phyloP scores from a whole-genome alignment of 805 yeast species.

The Spencermartinsiella europaea region DNA sequence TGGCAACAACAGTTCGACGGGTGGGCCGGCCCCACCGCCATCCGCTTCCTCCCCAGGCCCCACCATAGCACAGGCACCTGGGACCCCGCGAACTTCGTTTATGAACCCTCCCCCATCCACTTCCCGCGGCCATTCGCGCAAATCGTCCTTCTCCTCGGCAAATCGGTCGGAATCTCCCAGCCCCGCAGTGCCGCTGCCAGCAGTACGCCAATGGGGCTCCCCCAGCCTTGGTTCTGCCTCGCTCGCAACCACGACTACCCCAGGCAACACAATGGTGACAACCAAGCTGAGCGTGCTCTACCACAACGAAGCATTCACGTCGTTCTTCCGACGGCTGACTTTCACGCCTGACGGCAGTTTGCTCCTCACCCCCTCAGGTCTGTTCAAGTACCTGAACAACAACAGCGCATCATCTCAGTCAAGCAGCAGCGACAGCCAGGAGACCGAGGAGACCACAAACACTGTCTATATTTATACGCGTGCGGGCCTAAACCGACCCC shows the following conservation, averaged over 20 bases:
- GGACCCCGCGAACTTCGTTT: slow-evolving; percentile 10
- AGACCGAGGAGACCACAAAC: slow-evolving; percentile 46
- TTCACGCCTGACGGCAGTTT: slow-evolving; percentile 90
- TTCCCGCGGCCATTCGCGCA: slow-evolving; percentile 34
- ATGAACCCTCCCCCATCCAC: slow-evolving; percentile 33
- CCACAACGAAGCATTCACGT: slow-evolving; percentile 81
- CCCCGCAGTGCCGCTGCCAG: slow-evolving; percentile 40
- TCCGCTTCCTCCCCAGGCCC: slow-evolving; percentile 18
- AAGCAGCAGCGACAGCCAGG: slow-evolving; percentile 23
- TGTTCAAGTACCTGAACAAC: slow-evolving; percentile 37
- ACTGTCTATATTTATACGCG: slow-evolving; percentile 80
- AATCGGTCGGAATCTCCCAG: slow-evolving; percentile 35
- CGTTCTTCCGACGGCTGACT: slow-evolving; percentile 80
- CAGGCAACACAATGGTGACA: slow-evolving; percentile 23
- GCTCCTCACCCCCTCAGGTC: slow-evolving; percentile 73
- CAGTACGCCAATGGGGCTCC: slow-evolving; percentile 40
- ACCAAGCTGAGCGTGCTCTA: slow-evolving; percentile 44
- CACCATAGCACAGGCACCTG: slow-evolving; percentile 14
- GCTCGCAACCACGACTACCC: slow-evolving; percentile 7
- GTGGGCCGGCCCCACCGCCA: slow-evolving; percentile 1
- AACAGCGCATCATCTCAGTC: slow-evolving; percentile 2
- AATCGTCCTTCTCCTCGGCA: slow-evolving; percentile 37
- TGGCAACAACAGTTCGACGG: neutral
- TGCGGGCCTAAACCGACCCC: slow-evolving; percentile 58
- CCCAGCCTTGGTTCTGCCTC: slow-evolving; percentile 21